phyloP scores from a whole-genome alignment of 345 rosid species.

The Populus pruinosa region DNA sequence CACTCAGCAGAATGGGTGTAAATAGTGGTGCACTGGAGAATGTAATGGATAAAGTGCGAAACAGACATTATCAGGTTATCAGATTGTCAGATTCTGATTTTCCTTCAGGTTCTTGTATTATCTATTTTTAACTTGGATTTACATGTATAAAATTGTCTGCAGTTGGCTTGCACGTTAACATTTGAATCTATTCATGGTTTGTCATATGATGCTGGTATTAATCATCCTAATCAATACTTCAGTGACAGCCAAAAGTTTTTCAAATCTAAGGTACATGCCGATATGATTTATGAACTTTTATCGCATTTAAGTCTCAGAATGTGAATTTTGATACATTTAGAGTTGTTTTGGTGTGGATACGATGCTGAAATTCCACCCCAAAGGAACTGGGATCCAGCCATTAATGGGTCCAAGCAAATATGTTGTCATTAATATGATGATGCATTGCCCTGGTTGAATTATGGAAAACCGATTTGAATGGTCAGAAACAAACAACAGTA shows the following conservation, averaged over 20 bases:
- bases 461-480: background rate
- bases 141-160: constrained; percentile 15
- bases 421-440: background rate
- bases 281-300: background rate
- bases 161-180: constrained; percentile 90
- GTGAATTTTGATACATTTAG: background rate
- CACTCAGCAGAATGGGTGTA: constrained; percentile 76
- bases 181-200: constrained; percentile 76
- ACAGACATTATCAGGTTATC: constrained; percentile 80
- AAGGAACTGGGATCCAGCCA: background rate
- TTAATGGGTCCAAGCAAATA: background rate
- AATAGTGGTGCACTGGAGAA: constrained; percentile 60
- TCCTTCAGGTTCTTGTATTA: background rate
- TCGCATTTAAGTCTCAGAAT: background rate
- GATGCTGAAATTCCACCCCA: background rate
- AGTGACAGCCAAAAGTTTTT: constrained; percentile 72
- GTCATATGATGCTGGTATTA: constrained; percentile 74
- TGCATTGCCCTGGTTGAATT: background rate
- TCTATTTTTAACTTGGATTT: background rate
- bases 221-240: constrained; percentile 91
- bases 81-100: constrained; percentile 7
- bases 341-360: background rate
- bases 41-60: constrained; percentile 71
- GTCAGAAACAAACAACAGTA: background rate
- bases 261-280: constrained; percentile 50